phyloP scores from a whole-genome alignment of 768 basidiomycete genomes.

The Boletus barrowsii region DNA sequence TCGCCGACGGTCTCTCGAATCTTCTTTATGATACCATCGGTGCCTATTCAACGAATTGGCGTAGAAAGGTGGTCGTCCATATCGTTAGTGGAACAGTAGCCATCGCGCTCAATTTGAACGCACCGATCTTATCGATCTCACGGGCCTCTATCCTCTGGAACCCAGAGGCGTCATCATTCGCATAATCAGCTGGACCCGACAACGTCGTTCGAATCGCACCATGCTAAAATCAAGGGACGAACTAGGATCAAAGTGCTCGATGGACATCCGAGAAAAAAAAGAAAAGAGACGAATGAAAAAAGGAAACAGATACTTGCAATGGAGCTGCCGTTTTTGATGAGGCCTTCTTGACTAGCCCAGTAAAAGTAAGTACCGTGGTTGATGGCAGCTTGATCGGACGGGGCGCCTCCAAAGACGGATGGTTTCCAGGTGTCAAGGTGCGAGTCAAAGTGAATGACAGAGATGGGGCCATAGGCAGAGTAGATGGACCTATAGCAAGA shows the following conservation, averaged over 20 bases:
- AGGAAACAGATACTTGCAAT: slow-evolving; percentile 68
- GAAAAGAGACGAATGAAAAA: slow-evolving; percentile 14
- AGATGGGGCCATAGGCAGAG: slow-evolving; percentile 74
- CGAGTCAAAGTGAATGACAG: slow-evolving; percentile 85
- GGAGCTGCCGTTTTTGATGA: slow-evolving; percentile 73
- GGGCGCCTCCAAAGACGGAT: slow-evolving; percentile 69
- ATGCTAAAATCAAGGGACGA: slow-evolving; percentile 55
- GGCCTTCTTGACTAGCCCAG: slow-evolving; percentile 80
- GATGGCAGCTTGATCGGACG: slow-evolving; percentile 67
- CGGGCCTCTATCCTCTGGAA: slow-evolving; percentile 82
- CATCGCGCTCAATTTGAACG: slow-evolving; percentile 6
- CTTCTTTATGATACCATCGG: slow-evolving; percentile 72
- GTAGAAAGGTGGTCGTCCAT: neutral
- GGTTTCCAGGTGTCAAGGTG: slow-evolving; percentile 83
- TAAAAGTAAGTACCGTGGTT: slow-evolving; percentile 93
- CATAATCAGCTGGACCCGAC: slow-evolving; percentile 73
- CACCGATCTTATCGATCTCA: slow-evolving; percentile 80
- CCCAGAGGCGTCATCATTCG: slow-evolving; percentile 72
- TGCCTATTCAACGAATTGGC: slow-evolving; percentile 40
- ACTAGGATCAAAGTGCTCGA: slow-evolving; percentile 73
- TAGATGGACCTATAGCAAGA: slow-evolving; percentile 57
- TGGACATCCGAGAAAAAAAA: slow-evolving; percentile 9
- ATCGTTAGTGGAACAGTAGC: neutral
- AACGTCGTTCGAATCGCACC: slow-evolving; percentile 86
- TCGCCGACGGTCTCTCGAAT: slow-evolving; percentile 77